Percentiles rank a stretch among this genome's conserved stretches.
Conservation (phyloP, 257 asterid genomes). For the Perilla frutescens region DNA sequence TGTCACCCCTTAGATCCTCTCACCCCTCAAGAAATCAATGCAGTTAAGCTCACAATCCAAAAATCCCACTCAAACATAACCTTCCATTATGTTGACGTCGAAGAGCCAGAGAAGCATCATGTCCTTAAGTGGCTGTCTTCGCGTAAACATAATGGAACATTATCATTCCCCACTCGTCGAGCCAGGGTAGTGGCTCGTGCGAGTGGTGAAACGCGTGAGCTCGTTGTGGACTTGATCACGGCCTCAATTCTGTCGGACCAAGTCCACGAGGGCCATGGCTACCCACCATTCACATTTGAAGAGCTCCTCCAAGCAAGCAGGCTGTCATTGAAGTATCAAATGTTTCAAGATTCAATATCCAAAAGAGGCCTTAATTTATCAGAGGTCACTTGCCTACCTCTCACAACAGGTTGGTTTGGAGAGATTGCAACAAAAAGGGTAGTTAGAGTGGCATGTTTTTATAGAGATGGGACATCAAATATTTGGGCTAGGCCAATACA, state of each 20-base stretch:
- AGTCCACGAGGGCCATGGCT: conserved; percentile 56
- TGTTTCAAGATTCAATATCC: conserved; percentile 56
- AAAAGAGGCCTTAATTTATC: conserved; percentile 65
- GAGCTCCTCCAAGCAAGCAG: conserved; percentile 57
- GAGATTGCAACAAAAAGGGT: conserved; percentile 53
- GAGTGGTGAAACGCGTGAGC: conserved; percentile 50
- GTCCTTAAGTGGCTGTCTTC: conserved; percentile 59
- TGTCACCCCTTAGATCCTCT: conserved; percentile 80
- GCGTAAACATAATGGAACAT: not conserved
- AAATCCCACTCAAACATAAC: conserved; percentile 52
- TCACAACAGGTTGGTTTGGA: conserved; percentile 75
- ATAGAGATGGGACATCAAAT: conserved; percentile 61
- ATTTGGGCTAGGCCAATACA: conserved; percentile 76
- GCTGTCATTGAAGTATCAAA: conserved; percentile 44
- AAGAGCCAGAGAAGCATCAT: conserved; percentile 65
- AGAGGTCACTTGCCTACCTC: conserved; percentile 66
- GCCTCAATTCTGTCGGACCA: conserved; percentile 45
- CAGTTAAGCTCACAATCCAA: conserved; percentile 46
- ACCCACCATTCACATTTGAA: conserved; percentile 58
- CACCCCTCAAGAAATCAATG: conserved; percentile 53
- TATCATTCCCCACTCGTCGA: conserved; percentile 48
- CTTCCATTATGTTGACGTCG: conserved; percentile 66
- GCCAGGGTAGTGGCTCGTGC: conserved; percentile 59
- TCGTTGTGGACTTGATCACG: conserved; percentile 50
- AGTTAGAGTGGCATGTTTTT: conserved; percentile 60